Evolutionary conservation across 2,329 filamentous ascomycete genomes (phyloP).

Genomic region (Alternaria arbusti): DNA sequence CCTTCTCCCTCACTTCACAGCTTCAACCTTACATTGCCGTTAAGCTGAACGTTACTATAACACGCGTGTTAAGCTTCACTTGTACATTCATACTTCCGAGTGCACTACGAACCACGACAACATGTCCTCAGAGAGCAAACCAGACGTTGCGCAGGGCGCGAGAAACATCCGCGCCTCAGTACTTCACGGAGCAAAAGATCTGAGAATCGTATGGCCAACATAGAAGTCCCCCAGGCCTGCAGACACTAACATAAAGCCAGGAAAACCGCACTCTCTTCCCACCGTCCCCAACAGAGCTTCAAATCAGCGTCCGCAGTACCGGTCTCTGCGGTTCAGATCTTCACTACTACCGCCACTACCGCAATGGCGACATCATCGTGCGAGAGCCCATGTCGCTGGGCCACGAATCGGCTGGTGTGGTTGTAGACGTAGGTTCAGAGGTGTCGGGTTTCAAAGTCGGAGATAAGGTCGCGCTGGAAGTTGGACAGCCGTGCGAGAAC

Average conservation of each 20-base stretch:
- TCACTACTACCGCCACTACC: slow-evolving; percentile 87
- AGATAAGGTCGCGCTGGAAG: slow-evolving; percentile 91
- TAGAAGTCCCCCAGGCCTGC: background rate
- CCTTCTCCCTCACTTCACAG: background rate
- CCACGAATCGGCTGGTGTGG: slow-evolving; percentile 78
- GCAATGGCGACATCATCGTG: slow-evolving; percentile 85
- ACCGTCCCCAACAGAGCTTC: slow-evolving; percentile 62
- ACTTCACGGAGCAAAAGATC: slow-evolving; percentile 66
- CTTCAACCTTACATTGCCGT: background rate
- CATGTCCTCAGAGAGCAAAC: slow-evolving; percentile 30
- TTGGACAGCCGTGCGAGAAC: slow-evolving; percentile 79
- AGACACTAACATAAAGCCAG: slow-evolving; percentile 42
- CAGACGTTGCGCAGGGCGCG: slow-evolving; percentile 31
- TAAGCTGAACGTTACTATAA: background rate
- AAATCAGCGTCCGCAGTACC: slow-evolving; percentile 69
- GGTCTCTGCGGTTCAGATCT: slow-evolving; percentile 75
- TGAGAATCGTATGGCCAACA: slow-evolving; percentile 59
- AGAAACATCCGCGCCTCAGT: slow-evolving; percentile 59
- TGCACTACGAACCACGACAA: slow-evolving; percentile 1
- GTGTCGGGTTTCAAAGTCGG: slow-evolving; percentile 71
- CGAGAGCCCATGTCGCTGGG: slow-evolving; percentile 82
- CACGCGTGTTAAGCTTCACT: background rate
- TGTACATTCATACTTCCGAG: background rate
- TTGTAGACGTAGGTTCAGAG: slow-evolving; percentile 71
- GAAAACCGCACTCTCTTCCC: slow-evolving; percentile 58